Base-by-base conservation (phyloP, 176 grass and related monocot genomes). In the Cenchrus purpureus region DNA sequence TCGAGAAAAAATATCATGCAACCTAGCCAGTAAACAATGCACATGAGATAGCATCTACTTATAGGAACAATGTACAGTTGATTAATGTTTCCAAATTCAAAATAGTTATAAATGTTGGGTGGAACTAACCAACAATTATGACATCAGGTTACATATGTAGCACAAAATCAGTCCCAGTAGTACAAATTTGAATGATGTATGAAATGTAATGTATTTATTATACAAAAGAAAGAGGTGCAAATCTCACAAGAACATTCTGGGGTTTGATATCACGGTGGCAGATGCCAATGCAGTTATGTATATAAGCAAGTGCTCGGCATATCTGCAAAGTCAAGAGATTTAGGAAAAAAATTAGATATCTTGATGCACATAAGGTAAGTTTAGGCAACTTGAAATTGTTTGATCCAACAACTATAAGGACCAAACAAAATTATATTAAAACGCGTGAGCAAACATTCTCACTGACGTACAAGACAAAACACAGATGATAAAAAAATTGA, bases 221-320 rank as follows among this genome's bases (percentile, higher is more conserved):
- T 15, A 69, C 10, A 74, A 74, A 87, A 49, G 10, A 78, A 63
- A 67, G 22, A 53, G 60, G 81, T 65, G 53, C 65, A 73, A 83
- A 87, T 87, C 90, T 95, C 71, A 98, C 96, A 81, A 98, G 96
- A 84, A 98, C 72, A 16, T 98, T 98, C 50, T 98, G 96, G 20
- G 96, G 96, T 86, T 98, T 98, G 82, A 98, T 98, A 94, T 98
- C 96, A 76, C 96, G 96, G 74, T 98, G 96, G 86, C 96, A 95
- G 81, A 95, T 95, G 70, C 93, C 93, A 87, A 98, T 69, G 34
- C 89, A 81, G 58, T 95, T 98, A 69, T 98, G 96, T 74, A 98
- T 92, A 82, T 98, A 98, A 82, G 93, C 89, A 95, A 98, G 96
- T 54, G 96, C 91, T 76, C 96, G 89, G 65, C 96, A 94, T 88